Evolutionary conservation across 768 basidiomycete genomes (phyloP), one percentile per base, ranked within the genome.

Genomic region (Fomitopsis serialis): DNA sequence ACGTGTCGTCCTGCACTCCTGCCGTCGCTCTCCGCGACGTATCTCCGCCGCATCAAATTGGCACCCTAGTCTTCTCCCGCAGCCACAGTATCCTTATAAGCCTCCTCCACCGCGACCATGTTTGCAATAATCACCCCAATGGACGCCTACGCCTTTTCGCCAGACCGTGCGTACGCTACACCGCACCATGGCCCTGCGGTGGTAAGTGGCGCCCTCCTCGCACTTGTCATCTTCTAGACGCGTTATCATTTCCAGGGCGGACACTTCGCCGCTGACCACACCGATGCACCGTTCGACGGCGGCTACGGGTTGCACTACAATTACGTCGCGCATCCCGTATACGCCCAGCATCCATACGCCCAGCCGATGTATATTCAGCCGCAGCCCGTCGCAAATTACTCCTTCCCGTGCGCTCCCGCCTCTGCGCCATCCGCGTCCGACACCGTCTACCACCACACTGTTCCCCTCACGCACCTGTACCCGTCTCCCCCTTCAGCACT

Each of bases 391-490:
- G 24, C 3, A 2, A 19, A n/a, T n/a, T 52, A 42, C 2, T 9
- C 44, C 29, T 50, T 22, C 13, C 40, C n/a, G 37, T 3, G 21
- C 8, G 23, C 34, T 19, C 27, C 29, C 19, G 42, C 4, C 4
- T 29, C 46, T 32, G 25, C 46, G 19, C 29, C 46, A 3, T 17
- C 23, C 6, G n/a, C 32, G 13, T 17, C 34, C 32, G 9, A 35
- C 35, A 34, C 29, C 13, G 9, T 42, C 2, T 52, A 52, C 23
- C 12, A 19, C 9, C 21, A 19, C 13, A 27, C 42, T n/a, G 46
- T 57, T 15, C 59, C 59, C 6, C 54, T 63, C 61, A 65, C 49
- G 58, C 62, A 1, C 64, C 64, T 0, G 49, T 63, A 7, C 64
- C 61, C 7, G 21, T 65, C 22, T 61, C 63, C 0, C 51, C 54